Base-by-base conservation (phyloP, 345 rosid genomes). In the Turnera subulata region DNA sequence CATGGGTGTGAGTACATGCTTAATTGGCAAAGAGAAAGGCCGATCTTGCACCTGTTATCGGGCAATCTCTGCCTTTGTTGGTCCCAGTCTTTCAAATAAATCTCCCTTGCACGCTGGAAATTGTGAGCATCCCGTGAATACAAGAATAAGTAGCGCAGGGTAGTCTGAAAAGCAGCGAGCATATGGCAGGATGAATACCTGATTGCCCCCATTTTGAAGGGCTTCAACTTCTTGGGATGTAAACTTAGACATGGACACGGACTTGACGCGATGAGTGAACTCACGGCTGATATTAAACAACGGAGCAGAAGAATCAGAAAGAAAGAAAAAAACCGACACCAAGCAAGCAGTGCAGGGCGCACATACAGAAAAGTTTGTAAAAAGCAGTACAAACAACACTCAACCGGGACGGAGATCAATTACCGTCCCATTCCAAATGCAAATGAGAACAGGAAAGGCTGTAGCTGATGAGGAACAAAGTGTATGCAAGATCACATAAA, bases 131-230 rank as follows among this genome's bases (percentile, higher is more conserved):
- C 43, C 59, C 52, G 66, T 75, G 59, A 73, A 58, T 13, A 54
- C 24, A 22, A 20, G 10, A 45, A 53, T 21, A 78, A 66, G 18
- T 26, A 59, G n/a, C n/a, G n/a, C n/a, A n/a, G n/a, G n/a, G n/a
- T n/a, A n/a, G n/a, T 50, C 45, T 5, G 11, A 13, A 46, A 32
- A 21, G 53, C 52, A 32, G 11, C 19, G 16, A 50, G 48, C 52
- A 23, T 21, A 16, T 38, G 49, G 46, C 57, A 48, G 15, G 38
- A 51, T 45, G 53, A 17, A 17, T 74, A 93, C 97, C 97, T 93
- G 97, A 82, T 93, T 93, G 51, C 99, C 97, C 61, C 99, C 99
- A 64, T 69, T 84, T 71, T 93, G 97, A 76, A 93, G 97, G 32
- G 85, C 85, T 71, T 89, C 96, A 68, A 93, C 99, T 79, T 93